phyloP scores from a whole-genome alignment of 345 rosid genomes.

The Eucalyptus marginata region DNA sequence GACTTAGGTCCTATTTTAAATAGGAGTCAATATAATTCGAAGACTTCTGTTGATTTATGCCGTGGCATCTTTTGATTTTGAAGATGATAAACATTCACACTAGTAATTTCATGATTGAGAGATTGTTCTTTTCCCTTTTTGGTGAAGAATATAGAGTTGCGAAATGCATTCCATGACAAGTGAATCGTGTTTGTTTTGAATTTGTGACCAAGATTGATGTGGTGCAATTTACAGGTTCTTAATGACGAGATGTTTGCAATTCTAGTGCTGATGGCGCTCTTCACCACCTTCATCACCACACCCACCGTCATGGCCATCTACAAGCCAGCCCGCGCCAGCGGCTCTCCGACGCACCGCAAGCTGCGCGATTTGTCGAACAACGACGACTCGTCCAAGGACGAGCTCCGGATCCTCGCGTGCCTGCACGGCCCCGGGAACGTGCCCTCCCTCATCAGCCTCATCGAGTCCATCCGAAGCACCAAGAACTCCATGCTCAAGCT shows the following conservation, averaged over 20 bases:
- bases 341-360: constrained; percentile 22
- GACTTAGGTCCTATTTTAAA: not conserved
- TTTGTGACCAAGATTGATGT: not conserved
- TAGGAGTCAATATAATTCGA: not conserved
- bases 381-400: constrained; percentile 16
- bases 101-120: not conserved
- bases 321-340: constrained; percentile 40
- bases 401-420: constrained; percentile 61
- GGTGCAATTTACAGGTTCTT: constrained; percentile 34
- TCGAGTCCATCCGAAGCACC: constrained; percentile 59
- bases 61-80: not conserved
- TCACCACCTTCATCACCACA: constrained; percentile 83
- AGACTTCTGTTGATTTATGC: not conserved
- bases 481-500: constrained; percentile 49
- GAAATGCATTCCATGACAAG: not conserved
- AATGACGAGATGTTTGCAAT: constrained; percentile 74
- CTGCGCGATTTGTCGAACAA: constrained; percentile 26
- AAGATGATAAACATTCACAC: not conserved
- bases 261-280: constrained; percentile 71
- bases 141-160: not conserved
- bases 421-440: constrained; percentile 56
- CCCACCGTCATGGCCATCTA: constrained; percentile 66
- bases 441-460: constrained; percentile 46
- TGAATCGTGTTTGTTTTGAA: not conserved
- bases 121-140: not conserved